A percentile compares a stretch with the other conserved stretches of the same genome.
These are phyloP conservation scores for Trichoderma hamatum DNA, from an alignment of 2,329 filamentous ascomycete species.

Conservation along the genomic window DNA sequence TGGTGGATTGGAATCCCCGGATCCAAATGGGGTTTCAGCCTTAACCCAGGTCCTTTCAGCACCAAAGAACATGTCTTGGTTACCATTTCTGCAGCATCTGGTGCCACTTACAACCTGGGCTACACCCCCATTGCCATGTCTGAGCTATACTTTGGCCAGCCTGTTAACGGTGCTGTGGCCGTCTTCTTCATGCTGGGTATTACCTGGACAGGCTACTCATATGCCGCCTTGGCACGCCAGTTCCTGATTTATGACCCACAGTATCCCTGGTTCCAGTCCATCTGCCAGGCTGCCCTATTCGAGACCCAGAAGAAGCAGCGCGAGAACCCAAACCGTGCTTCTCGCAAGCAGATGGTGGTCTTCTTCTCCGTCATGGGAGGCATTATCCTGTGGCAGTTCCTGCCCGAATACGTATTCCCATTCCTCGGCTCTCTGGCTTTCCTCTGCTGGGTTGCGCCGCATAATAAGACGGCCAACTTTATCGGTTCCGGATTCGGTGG, in stretches of 20 bases:
- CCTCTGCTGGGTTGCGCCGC: slow-evolving; percentile 65
- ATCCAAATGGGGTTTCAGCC: slow-evolving; percentile 51
- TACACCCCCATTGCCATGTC: slow-evolving; percentile 57
- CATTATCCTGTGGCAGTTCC: slow-evolving; percentile 63
- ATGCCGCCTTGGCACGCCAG: slow-evolving; percentile 59
- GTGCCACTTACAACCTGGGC: slow-evolving; percentile 55
- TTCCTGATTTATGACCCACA: slow-evolving; percentile 61
- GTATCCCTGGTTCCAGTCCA: slow-evolving; percentile 45
- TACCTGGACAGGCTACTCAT: slow-evolving; percentile 61
- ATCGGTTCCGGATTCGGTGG: slow-evolving; percentile 63
- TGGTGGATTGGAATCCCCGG: slow-evolving; percentile 52
- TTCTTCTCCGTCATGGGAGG: slow-evolving; percentile 58
- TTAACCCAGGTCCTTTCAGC: slow-evolving; percentile 60
- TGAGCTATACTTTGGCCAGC: slow-evolving; percentile 59
- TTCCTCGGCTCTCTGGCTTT: slow-evolving; percentile 63
- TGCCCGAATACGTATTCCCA: slow-evolving; percentile 63
- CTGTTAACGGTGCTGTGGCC: slow-evolving; percentile 55
- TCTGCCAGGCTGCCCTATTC: slow-evolving; percentile 60
- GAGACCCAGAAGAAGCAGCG: slow-evolving; percentile 59
- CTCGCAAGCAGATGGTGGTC: slow-evolving; percentile 57
- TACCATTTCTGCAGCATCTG: slow-evolving; percentile 56
- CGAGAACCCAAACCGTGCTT: slow-evolving; percentile 51
- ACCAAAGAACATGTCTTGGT: slow-evolving; percentile 62
- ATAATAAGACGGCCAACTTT: slow-evolving; percentile 61
- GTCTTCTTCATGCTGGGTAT: slow-evolving; percentile 63